phyloP scores from a whole-genome alignment of 345 rosid genomes.

The Firmiana major region DNA sequence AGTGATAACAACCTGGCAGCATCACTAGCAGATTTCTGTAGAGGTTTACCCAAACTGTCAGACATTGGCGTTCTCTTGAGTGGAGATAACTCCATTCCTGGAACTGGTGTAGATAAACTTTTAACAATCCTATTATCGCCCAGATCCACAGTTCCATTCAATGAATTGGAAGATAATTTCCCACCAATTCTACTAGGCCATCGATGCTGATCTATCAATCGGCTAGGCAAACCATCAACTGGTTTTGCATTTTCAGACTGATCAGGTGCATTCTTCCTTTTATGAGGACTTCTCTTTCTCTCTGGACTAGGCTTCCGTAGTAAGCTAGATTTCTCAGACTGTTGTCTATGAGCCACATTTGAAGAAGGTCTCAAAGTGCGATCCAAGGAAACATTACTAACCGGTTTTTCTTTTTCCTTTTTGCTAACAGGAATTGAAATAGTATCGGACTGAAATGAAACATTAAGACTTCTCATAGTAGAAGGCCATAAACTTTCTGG shows the following conservation, averaged over 20 bases:
- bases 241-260: slow-evolving; percentile 95
- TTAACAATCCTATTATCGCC: slow-evolving; percentile 48
- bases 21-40: slow-evolving; percentile 58
- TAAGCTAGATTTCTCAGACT: slow-evolving; percentile 44
- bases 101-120: slow-evolving; percentile 33
- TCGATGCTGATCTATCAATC: slow-evolving; percentile 84
- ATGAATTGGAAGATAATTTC: slow-evolving; percentile 46
- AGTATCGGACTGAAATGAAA: slow-evolving; percentile 86
- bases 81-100: slow-evolving; percentile 46
- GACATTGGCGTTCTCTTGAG: slow-evolving; percentile 45
- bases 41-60: slow-evolving; percentile 36
- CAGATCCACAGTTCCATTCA: slow-evolving; percentile 57
- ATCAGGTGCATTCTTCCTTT: slow-evolving; percentile 74
- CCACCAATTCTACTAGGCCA: slow-evolving; percentile 89
- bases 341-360: slow-evolving; percentile 72
- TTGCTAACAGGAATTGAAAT: slow-evolving; percentile 77
- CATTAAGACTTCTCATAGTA: slow-evolving; percentile 96
- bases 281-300: slow-evolving; percentile 77
- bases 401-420: slow-evolving; percentile 88
- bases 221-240: slow-evolving; percentile 54
- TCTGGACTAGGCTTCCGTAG: slow-evolving; percentile 74
- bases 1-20: slow-evolving; percentile 37
- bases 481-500: slow-evolving; percentile 99
- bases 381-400: slow-evolving; percentile 47
- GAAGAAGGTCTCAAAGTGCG: slow-evolving; percentile 84